Evolutionary conservation across 495 filamentous ascomycete species (phyloP).

Genomic region (Penicillium pulvis): DNA sequence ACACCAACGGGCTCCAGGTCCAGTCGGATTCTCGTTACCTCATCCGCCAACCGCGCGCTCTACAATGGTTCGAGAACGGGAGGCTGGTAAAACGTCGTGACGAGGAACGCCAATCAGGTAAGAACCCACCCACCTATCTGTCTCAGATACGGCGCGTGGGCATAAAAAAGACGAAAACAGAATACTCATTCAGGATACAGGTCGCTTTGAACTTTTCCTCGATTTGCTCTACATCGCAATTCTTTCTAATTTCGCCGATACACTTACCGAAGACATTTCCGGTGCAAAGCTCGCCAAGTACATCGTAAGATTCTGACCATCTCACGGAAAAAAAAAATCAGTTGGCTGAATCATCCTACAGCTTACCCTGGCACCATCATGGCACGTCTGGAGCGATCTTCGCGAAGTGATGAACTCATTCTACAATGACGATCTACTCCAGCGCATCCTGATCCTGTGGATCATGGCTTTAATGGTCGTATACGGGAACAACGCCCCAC

Average conservation of each 20-base stretch:
- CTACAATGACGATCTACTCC: constrained; percentile 51
- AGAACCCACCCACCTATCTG: neutral
- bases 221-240: constrained; percentile 51
- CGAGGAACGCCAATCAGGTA: constrained; percentile 39
- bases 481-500: constrained; percentile 50
- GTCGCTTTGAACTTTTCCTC: constrained; percentile 53
- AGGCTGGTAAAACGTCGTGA: constrained; percentile 38
- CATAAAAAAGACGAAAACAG: neutral
- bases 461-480: constrained; percentile 47
- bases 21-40: constrained; percentile 32
- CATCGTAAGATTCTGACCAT: constrained; percentile 31
- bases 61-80: constrained; percentile 45
- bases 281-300: constrained; percentile 47
- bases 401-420: constrained; percentile 52
- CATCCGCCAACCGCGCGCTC: constrained; percentile 38
- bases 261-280: constrained; percentile 46
- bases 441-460: constrained; percentile 50
- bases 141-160: neutral
- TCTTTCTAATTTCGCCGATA: constrained; percentile 46
- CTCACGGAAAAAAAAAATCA: neutral
- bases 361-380: constrained; percentile 45
- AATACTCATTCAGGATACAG: constrained; percentile 13
- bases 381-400: constrained; percentile 52
- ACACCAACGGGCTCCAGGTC: constrained; percentile 14
- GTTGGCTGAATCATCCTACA: constrained; percentile 7